These are phyloP conservation scores for Pisolithus sp. DNA, from an alignment of 768 basidiomycete genomes.

Conservation along the genomic window DNA sequence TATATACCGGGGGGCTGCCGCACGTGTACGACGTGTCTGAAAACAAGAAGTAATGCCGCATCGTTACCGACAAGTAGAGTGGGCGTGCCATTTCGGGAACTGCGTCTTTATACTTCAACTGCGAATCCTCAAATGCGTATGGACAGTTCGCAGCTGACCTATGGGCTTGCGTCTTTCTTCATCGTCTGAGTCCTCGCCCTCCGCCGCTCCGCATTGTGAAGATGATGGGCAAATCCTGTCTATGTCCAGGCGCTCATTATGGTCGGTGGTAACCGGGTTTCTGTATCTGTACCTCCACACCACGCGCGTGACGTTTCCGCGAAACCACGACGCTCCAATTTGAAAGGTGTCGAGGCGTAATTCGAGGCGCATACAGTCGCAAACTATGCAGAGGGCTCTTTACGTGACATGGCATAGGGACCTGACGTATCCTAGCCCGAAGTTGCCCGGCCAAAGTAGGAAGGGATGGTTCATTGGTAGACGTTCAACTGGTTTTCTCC, in stretches of 20 bases:
- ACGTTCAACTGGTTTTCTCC: slow-evolving; percentile 57
- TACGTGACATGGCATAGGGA: slow-evolving; percentile 70
- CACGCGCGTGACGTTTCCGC: slow-evolving; percentile 16
- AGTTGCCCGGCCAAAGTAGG: slow-evolving; percentile 50
- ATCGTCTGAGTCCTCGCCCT: slow-evolving; percentile 19
- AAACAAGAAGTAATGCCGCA: too few species aligned
- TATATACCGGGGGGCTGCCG: too few species aligned
- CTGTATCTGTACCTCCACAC: slow-evolving; percentile 17
- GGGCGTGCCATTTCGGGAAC: too few species aligned
- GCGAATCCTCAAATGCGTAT: too few species aligned
- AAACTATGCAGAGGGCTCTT: slow-evolving; percentile 30
- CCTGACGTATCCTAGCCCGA: slow-evolving; percentile 68
- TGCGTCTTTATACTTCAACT: too few species aligned
- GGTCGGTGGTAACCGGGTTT: slow-evolving; percentile 17
- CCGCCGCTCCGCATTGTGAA: slow-evolving; percentile 26
- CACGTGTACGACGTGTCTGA: too few species aligned
- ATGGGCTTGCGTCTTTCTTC: slow-evolving; percentile 13
- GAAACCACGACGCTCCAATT: slow-evolving; percentile 37
- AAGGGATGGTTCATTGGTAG: slow-evolving; percentile 76
- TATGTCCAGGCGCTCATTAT: slow-evolving; percentile 13
- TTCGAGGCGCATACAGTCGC: slow-evolving; percentile 22
- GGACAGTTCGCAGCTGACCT: background rate
- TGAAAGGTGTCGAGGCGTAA: slow-evolving; percentile 28
- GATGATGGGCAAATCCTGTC: slow-evolving; percentile 19
- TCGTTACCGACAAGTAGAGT: too few species aligned